Conservation (phyloP, 768 basidiomycete species). For the Steccherinum ochraceum region DNA sequence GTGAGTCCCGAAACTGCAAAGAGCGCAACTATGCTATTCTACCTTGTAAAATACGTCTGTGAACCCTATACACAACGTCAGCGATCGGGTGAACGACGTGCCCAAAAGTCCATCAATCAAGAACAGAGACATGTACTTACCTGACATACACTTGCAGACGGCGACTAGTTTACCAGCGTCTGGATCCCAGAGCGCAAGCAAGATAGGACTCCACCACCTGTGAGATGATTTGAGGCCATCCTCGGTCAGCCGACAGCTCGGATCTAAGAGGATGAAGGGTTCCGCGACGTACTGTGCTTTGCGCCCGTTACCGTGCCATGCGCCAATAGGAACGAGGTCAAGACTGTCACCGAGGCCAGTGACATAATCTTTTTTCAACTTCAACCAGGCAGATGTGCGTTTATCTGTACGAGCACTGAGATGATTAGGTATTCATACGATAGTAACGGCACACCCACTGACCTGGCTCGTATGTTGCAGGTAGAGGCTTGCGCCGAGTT, state of each 20-base stretch:
- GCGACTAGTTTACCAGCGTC: slow-evolving; percentile 59
- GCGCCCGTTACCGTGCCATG: slow-evolving; percentile 87
- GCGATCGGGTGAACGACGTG: background rate
- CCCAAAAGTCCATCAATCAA: slow-evolving; percentile 1
- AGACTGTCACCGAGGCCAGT: slow-evolving; percentile 70
- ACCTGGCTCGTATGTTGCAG: slow-evolving; percentile 83
- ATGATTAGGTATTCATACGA: slow-evolving; percentile 1
- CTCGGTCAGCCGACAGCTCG: no score
- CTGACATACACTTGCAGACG: slow-evolving; percentile 88
- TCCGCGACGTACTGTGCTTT: slow-evolving; percentile 47
- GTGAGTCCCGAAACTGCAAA: no score
- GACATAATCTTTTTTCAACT: slow-evolving; percentile 91
- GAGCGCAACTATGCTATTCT: no score
- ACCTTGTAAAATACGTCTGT: slow-evolving; percentile 80
- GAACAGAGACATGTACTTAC: slow-evolving; percentile 36
- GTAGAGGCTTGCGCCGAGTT: slow-evolving; percentile 57
- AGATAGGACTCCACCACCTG: slow-evolving; percentile 87
- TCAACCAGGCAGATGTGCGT: slow-evolving; percentile 82
- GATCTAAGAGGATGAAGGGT: no score
- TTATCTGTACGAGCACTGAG: slow-evolving; percentile 51
- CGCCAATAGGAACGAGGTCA: slow-evolving; percentile 68
- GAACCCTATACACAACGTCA: slow-evolving; percentile 48
- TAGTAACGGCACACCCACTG: slow-evolving; percentile 4
- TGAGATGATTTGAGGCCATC: no score
- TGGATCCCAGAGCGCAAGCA: slow-evolving; percentile 72